These are phyloP conservation scores for Stephania japonica DNA, from an alignment of 164 flowering plant species.

Conservation along the genomic window DNA sequence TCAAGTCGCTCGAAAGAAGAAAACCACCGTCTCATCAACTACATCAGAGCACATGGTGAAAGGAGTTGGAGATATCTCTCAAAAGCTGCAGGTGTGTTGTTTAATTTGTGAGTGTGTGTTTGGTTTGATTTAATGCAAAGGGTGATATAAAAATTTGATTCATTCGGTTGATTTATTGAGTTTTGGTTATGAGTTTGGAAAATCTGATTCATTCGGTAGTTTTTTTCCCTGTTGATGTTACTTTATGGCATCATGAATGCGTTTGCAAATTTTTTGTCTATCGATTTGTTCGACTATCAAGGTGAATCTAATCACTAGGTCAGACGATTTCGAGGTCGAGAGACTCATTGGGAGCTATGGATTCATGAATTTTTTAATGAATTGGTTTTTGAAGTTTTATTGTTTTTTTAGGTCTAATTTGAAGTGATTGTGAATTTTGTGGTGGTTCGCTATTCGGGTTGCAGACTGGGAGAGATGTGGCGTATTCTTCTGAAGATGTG, in stretches of 20 bases:
- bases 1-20: slow-evolving; percentile 39
- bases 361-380: slow-evolving; percentile 65
- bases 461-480: slow-evolving; percentile 34
- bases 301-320: slow-evolving; percentile 46
- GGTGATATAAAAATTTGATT: too few relatives aligned
- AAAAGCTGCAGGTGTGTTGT: slow-evolving; percentile 52
- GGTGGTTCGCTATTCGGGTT: slow-evolving; percentile 45
- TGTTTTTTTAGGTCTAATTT: not conserved
- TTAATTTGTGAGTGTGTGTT: too few relatives aligned
- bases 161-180: too few relatives aligned
- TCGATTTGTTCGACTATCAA: slow-evolving; percentile 16
- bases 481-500: slow-evolving; percentile 32
- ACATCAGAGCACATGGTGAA: slow-evolving; percentile 67
- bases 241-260: too few relatives aligned
- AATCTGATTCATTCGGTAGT: too few relatives aligned
- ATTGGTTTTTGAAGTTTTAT: not conserved
- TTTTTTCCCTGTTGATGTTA: too few relatives aligned
- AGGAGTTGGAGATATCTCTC: slow-evolving; percentile 93
- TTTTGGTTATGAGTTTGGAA: too few relatives aligned
- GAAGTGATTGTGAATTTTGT: not conserved
- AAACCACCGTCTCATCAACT: slow-evolving; percentile 63
- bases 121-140: too few relatives aligned
- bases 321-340: slow-evolving; percentile 77
- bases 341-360: slow-evolving; percentile 82
- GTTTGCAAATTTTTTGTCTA: too few relatives aligned